Evolutionary conservation across 768 basidiomycete species (phyloP), one percentile per base, ranked within the genome.

Genomic region (Panellus pusillus): DNA sequence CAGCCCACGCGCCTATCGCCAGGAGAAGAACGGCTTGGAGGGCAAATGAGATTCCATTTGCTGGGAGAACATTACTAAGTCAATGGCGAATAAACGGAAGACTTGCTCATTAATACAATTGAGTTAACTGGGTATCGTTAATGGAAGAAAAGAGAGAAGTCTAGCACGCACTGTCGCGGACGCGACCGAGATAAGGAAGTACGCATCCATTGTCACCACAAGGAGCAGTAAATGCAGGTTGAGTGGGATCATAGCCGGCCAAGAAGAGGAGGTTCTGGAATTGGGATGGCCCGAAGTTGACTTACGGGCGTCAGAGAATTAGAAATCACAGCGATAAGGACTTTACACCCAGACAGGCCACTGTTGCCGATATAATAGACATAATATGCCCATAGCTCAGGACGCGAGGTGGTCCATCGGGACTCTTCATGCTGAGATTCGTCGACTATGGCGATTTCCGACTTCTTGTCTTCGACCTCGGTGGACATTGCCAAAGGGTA

Each of bases 41-140:
- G 0, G 86, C 87, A 62, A 90, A 90, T 55, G 84, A 86, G 40
- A 91, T 82, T 4, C 89, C 89, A 61, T 91, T 91, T 8, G 87
- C 58, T 60, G 29, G 20, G 35, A 37, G 14, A 12, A n/a, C 5
- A 11, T 52, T n/a, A 60, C 38, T 9, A n/a, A 9, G 27, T 11
- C 28, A 19, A 17, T 4, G 27, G 12, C 1, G 20, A 14, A 7
- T 9, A 38, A 28, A 49, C 47, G 19, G 4, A 14, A 9, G 27
- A 47, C 50, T 19, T 50, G 55, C 58, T 89, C 50, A 89, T 74
- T 20, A 90, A 76, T 5, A 90, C 86, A 56, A 90, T 87, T 2
- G 88, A 86, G 61, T 88, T 91, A 51, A 88, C 86, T 88, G 61
- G 15, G 19, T 17, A 42, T 24, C 11, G 24, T 51, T 32, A 47